Base-by-base conservation (phyloP, 2,329 filamentous ascomycete genomes). In the Pseudogymnoascus sp. region DNA sequence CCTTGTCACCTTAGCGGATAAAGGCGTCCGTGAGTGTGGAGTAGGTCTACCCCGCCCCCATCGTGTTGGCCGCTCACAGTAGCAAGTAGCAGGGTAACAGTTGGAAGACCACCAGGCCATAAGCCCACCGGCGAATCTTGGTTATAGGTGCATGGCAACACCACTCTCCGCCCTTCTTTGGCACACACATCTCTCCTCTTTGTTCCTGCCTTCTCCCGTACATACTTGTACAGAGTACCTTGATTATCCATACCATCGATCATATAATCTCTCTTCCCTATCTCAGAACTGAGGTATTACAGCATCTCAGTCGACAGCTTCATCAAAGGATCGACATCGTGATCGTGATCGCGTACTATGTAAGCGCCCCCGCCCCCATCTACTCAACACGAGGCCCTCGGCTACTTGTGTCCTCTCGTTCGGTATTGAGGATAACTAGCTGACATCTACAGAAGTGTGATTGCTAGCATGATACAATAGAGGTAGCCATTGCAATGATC, bases 401-500 rank as follows among this genome's bases (percentile, higher is more conserved):
- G 29, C 29, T 55, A 33, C 49, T 21, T 21, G 49, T 33, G 26
- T n/a, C 1, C 29, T 55, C 29, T 31, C 23, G 45, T 11, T 10
- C 2, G 14, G 23, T 52, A 31, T 16, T 35, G 16, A 19, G 49
- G 16, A 55, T 55, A 21, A 14, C 49, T 19, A 16, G 23, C 49
- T 55, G 16, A 55, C 49, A 8, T 55, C 29, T 55, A 33, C 29
- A 21, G 29, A 55, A 55, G n/a, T 2, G 49, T 21, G 49, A 55
- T 55, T 55, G 43, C 26, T 37, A 59, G 33, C 41, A 62, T 63
- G 60, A 45, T 43, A 58, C 39, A 35, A 45, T 39, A 29, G 26
- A 55, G 41, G 58, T 16, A 63, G 31, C 33, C 19, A 37, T 55
- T 63, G 67, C 62, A 14, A 72, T 72, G 70, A 66, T 70, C 63